A percentile compares a stretch with the other conserved stretches of the same genome.
phyloP scores from a whole-genome alignment of 208 protist species.

The Leptomonas seymouri region DNA sequence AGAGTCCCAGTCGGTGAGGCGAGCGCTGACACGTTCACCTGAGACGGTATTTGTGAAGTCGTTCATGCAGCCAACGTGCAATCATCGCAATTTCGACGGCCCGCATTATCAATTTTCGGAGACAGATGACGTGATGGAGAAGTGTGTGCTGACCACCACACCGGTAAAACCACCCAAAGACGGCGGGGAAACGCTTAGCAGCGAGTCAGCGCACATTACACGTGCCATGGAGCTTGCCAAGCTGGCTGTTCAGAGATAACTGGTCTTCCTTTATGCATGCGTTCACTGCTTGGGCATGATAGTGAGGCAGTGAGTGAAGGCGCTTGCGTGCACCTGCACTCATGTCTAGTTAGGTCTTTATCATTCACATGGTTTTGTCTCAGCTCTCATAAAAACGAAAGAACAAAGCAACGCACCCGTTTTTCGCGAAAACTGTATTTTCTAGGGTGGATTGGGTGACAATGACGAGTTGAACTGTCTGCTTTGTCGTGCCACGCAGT shows the following conservation, averaged over 20 bases:
- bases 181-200: neutral
- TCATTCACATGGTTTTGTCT: too few relatives aligned
- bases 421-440: neutral
- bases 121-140: conserved; percentile 16
- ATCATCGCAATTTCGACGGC: conserved; percentile 48
- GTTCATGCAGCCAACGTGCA: conserved; percentile 58
- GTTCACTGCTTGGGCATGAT: neutral
- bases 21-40: conserved; percentile 30
- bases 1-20: conserved; percentile 25
- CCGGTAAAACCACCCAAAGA: neutral
- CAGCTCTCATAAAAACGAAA: too few relatives aligned
- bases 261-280: neutral
- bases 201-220: neutral
- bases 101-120: conserved; percentile 23
- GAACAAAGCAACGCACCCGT: neutral
- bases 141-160: neutral
- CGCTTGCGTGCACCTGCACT: neutral
- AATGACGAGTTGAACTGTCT: too few relatives aligned
- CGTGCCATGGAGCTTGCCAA: conserved; percentile 28
- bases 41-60: conserved; percentile 46
- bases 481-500: too few relatives aligned
- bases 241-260: conserved; percentile 7
- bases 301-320: neutral
- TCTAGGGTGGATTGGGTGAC: too few relatives aligned
- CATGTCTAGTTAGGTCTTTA: too few relatives aligned